Percentiles rank a stretch among this genome's conserved stretches.
These are phyloP conservation scores for Diaporthe vexans DNA, from an alignment of 2,329 filamentous ascomycete species.

Conservation along the genomic window DNA sequence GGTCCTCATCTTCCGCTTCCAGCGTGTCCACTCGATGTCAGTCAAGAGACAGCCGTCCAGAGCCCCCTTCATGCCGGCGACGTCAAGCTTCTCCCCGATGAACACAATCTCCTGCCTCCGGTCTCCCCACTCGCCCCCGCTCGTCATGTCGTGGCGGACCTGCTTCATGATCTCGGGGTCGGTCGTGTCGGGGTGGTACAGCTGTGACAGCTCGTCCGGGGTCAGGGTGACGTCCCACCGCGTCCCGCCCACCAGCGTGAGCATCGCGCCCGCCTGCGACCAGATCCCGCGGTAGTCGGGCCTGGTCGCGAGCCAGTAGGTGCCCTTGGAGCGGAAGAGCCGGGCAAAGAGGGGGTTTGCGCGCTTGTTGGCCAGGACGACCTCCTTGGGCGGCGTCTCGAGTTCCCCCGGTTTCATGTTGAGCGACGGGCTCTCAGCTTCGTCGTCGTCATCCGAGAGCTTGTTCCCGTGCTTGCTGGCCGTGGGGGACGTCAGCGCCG, in stretches of 20 bases:
- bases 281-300: slow-evolving; percentile 69
- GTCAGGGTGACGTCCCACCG: slow-evolving; percentile 73
- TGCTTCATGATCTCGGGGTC: slow-evolving; percentile 63
- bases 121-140: slow-evolving; percentile 76
- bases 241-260: slow-evolving; percentile 69
- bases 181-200: slow-evolving; percentile 59
- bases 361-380: slow-evolving; percentile 70
- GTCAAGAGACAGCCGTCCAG: slow-evolving; percentile 74
- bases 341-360: slow-evolving; percentile 64
- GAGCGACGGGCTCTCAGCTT: slow-evolving; percentile 40
- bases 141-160: slow-evolving; percentile 63
- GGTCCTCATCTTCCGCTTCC: slow-evolving; percentile 48
- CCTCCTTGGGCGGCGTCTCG: slow-evolving; percentile 54
- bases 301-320: slow-evolving; percentile 71
- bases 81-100: slow-evolving; percentile 76
- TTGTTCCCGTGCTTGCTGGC: slow-evolving; percentile 17
- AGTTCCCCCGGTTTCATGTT: slow-evolving; percentile 46
- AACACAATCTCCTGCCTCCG: slow-evolving; percentile 80
- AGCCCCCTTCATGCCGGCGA: slow-evolving; percentile 61
- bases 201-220: slow-evolving; percentile 46
- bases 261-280: slow-evolving; percentile 76
- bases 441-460: slow-evolving; percentile 47
- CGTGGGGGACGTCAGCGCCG: background rate
- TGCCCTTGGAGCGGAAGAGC: slow-evolving; percentile 74
- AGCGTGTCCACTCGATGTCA: slow-evolving; percentile 67